Evolutionary conservation across 805 yeast species (phyloP).

Genomic region (Candida cerambycidarum): DNA sequence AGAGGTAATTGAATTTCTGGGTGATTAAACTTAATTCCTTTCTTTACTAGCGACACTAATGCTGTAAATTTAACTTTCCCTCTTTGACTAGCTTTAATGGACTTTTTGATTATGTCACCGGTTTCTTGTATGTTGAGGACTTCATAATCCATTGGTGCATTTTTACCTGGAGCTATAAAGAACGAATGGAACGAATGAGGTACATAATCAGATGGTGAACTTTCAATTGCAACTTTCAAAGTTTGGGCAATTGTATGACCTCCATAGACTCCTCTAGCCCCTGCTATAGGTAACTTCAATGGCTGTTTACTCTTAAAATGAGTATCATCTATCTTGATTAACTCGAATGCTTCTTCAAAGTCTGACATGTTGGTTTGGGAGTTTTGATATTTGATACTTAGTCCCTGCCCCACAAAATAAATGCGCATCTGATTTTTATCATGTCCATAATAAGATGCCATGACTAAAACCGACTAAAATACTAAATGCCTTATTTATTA

Average conservation of each 20-base stretch:
- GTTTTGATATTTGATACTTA: not conserved
- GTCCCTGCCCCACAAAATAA: constrained; percentile 2
- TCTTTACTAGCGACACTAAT: constrained; percentile 41
- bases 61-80: constrained; percentile 52
- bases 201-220: constrained; percentile 34
- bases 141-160: constrained; percentile 49
- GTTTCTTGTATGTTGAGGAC: constrained; percentile 56
- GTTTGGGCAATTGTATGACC: constrained; percentile 70
- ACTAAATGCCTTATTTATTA: not conserved
- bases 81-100: constrained; percentile 55
- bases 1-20: constrained; percentile 16
- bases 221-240: constrained; percentile 55
- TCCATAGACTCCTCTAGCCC: constrained; percentile 69
- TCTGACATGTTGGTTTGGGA: constrained; percentile 7
- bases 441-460: too few relatives aligned
- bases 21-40: constrained; percentile 7
- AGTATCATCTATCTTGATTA: constrained; percentile 23
- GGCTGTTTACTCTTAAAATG: constrained; percentile 35
- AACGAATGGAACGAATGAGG: constrained; percentile 66
- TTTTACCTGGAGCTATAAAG: constrained; percentile 56
- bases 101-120: constrained; percentile 50
- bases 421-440: constrained; percentile 1
- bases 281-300: constrained; percentile 33
- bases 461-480: too few relatives aligned
- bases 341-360: constrained; percentile 32